These are phyloP conservation scores for Aspergillus sp. DNA, from an alignment of 2,329 filamentous ascomycete species.

Conservation along the genomic window DNA sequence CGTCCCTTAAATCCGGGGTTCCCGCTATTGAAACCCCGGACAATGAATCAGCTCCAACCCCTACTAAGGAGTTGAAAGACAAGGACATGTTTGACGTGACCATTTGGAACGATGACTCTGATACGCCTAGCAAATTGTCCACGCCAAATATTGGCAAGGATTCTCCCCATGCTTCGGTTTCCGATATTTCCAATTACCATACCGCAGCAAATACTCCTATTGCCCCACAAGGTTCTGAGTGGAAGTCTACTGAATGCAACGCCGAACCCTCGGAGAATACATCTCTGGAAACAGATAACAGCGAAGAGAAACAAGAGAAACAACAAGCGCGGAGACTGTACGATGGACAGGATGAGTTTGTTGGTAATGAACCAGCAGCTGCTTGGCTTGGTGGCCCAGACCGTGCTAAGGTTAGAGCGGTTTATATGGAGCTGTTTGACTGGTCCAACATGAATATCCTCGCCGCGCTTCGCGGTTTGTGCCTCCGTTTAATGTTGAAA, in stretches of 20 bases:
- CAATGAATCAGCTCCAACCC: neutral
- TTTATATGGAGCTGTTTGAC: constrained; percentile 92
- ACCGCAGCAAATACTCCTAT: constrained; percentile 46
- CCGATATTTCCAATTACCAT: constrained; percentile 44
- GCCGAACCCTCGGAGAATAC: constrained; percentile 19
- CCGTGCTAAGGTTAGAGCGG: constrained; percentile 58
- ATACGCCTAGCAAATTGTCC: constrained; percentile 23
- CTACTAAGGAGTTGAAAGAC: constrained; percentile 6
- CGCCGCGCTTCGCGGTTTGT: constrained; percentile 74
- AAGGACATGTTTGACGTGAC: constrained; percentile 14
- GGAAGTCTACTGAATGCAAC: constrained; percentile 18
- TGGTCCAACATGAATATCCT: constrained; percentile 81
- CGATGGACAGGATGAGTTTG: constrained; percentile 75
- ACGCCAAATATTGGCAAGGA: constrained; percentile 27
- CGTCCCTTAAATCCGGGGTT: constrained; percentile 20
- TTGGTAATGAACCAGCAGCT: constrained; percentile 76
- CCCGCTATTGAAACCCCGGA: constrained; percentile 12
- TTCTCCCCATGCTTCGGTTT: constrained; percentile 36
- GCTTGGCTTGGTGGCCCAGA: constrained; percentile 74
- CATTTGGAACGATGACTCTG: constrained; percentile 25
- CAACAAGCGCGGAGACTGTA: constrained; percentile 80
- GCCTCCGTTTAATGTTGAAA: constrained; percentile 75
- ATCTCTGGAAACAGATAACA: constrained; percentile 42
- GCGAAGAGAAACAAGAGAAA: constrained; percentile 72
- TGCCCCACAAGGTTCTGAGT: constrained; percentile 30